These are phyloP conservation scores for Tetrapyrgos nigripes DNA, from an alignment of 1,284 basidiomycete genomes.

Conservation along the genomic window DNA sequence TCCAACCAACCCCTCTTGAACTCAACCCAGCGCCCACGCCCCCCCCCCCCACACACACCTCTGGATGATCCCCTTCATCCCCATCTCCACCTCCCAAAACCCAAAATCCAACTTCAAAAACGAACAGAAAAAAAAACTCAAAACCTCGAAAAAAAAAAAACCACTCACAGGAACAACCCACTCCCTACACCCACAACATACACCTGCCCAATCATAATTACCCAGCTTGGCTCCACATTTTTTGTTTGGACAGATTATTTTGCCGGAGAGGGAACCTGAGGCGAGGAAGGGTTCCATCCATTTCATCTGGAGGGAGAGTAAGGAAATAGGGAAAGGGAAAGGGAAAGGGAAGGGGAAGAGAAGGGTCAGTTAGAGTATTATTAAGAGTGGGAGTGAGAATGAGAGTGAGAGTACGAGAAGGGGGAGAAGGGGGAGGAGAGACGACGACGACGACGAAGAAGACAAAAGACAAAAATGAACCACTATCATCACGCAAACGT, in stretches of 20 bases:
- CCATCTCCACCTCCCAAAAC: no score
- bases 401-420: not conserved
- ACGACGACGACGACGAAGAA: not conserved
- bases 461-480: no score
- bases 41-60: no score
- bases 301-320: constrained; percentile 63
- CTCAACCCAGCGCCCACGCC: no score
- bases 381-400: constrained; percentile 41
- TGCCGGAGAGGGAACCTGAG: constrained; percentile 80
- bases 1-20: no score
- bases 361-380: no score
- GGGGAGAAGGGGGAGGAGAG: not conserved
- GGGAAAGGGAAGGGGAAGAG: no score
- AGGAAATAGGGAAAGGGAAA: not conserved
- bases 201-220: constrained; percentile 97
- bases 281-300: constrained; percentile 93
- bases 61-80: no score
- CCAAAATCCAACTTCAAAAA: no score
- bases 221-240: constrained; percentile 93
- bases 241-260: constrained; percentile 90
- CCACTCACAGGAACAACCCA: constrained; percentile 87
- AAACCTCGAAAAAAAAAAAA: not conserved
- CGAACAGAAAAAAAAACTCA: no score
- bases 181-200: constrained; percentile 88
- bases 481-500: no score